Conservation (phyloP, 73 alveolate species). For the Symbiodinium natans region DNA sequence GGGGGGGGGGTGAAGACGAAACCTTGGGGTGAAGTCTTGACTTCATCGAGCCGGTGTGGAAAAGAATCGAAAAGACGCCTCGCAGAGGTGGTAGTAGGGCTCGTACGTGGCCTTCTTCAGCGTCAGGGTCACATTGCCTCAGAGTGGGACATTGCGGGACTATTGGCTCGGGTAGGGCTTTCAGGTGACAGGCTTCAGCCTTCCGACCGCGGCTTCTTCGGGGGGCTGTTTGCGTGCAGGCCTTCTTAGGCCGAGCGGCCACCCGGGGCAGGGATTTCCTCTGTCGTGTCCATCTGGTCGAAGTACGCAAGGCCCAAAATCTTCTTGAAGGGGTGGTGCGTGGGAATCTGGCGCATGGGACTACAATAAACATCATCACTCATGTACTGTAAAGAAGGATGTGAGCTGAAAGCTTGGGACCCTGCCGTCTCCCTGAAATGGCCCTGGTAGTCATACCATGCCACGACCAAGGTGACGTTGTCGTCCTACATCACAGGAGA, state of each 20-base stretch:
- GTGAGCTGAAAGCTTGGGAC: neutral
- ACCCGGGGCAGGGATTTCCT: neutral
- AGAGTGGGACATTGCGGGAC: too few species aligned
- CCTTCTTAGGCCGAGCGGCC: neutral
- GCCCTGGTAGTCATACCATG: neutral
- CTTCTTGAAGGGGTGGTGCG: constrained; percentile 6
- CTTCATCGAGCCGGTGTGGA: too few species aligned
- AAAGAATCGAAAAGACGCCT: neutral
- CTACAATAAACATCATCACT: too few species aligned
- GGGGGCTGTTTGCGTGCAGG: too few species aligned
- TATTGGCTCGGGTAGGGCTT: too few species aligned
- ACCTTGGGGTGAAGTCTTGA: too few species aligned
- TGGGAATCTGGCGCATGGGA: neutral
- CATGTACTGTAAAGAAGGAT: too few species aligned
- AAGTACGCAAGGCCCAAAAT: neutral
- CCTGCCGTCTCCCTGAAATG: neutral
- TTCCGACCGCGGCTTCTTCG: too few species aligned
- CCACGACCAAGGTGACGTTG: neutral
- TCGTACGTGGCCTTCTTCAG: neutral
- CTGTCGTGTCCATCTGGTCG: neutral
- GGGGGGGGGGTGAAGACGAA: too few species aligned
- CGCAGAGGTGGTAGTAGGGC: constrained; percentile 11
- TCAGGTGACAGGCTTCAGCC: too few species aligned
- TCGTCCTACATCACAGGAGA: too few species aligned
- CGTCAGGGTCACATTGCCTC: neutral